phyloP scores from a whole-genome alignment of 1,284 basidiomycete species.

The Hymenochaete sp. region DNA sequence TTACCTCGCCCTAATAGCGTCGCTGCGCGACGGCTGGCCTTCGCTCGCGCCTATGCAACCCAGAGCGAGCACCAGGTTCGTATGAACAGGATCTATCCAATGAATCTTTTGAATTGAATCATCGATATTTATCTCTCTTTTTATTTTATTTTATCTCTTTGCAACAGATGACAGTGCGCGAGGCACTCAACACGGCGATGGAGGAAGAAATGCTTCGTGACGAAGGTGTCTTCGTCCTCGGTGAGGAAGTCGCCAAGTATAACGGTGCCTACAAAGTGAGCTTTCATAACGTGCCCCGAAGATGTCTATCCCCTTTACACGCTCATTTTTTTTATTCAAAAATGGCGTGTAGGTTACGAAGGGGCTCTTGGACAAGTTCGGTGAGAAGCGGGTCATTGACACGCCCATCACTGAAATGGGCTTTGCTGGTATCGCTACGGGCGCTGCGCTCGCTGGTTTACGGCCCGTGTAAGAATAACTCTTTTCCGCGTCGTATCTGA shows the following conservation, averaged over 20 bases:
- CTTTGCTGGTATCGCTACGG: slow-evolving; percentile 94
- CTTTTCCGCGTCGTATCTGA: no score
- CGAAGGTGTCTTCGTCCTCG: slow-evolving; percentile 91
- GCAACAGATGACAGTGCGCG: slow-evolving; percentile 92
- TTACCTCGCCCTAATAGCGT: slow-evolving; percentile 29
- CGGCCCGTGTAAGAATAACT: slow-evolving; percentile 64
- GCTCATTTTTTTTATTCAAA: slow-evolving; percentile 12
- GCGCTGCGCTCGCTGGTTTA: slow-evolving; percentile 89
- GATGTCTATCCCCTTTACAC: slow-evolving; percentile 4
- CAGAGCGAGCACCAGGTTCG: slow-evolving; percentile 51
- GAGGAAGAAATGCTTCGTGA: slow-evolving; percentile 99
- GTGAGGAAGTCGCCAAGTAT: slow-evolving; percentile 98
- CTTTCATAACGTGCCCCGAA: slow-evolving; percentile 4
- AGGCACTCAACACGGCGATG: slow-evolving; percentile 96
- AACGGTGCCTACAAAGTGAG: slow-evolving; percentile 98
- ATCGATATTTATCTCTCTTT: slow-evolving; percentile 20
- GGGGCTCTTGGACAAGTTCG: slow-evolving; percentile 98
- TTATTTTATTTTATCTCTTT: slow-evolving; percentile 5
- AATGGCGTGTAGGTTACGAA: slow-evolving; percentile 73
- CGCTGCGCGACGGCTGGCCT: slow-evolving; percentile 33
- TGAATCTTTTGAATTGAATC: no score
- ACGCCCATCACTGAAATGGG: slow-evolving; percentile 98
- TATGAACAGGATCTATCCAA: slow-evolving; percentile 7
- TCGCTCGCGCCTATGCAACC: slow-evolving; percentile 55
- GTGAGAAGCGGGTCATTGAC: slow-evolving; percentile 97